Conservation (phyloP, 306 rosid genomes). For the Castanea crenata region DNA sequence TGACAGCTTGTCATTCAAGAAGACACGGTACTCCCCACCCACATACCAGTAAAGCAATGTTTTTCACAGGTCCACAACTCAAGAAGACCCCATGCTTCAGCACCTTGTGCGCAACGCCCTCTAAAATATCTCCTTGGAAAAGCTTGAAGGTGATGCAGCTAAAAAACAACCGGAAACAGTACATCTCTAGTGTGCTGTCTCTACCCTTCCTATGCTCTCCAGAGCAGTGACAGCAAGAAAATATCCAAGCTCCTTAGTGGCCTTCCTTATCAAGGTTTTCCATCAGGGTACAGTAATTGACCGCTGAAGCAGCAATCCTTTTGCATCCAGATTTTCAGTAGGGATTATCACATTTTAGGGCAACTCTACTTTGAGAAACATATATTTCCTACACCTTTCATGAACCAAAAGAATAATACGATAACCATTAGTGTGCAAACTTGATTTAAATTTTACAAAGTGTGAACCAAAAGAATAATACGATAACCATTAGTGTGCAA, state of each 20-base stretch:
- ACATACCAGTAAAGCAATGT: conserved; percentile 58
- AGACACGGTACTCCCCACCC: conserved; percentile 68
- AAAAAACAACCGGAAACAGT: conserved; percentile 71
- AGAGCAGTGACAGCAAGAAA: conserved; percentile 66
- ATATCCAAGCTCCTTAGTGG: conserved; percentile 75
- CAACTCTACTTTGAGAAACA: conserved; percentile 76
- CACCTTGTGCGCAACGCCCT: conserved; percentile 78
- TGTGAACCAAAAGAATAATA: conserved; percentile 19
- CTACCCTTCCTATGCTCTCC: conserved; percentile 73
- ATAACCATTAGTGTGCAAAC: background rate
- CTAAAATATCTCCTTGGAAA: conserved; percentile 69
- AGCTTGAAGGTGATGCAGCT: conserved; percentile 75
- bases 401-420: conserved; percentile 17
- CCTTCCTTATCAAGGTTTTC: conserved; percentile 63
- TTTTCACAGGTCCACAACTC: conserved; percentile 81
- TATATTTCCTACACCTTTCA: conserved; percentile 29
- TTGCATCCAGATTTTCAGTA: conserved; percentile 58
- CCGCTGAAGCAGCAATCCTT: conserved; percentile 68
- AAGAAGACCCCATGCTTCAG: conserved; percentile 84
- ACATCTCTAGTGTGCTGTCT: conserved; percentile 77
- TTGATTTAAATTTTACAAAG: background rate
- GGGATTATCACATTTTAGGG: conserved; percentile 77
- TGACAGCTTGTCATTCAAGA: conserved; percentile 54
- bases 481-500: background rate
- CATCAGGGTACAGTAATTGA: conserved; percentile 56